Percentiles rank a stretch among this genome's conserved stretches.
These are phyloP conservation scores for Stephania cephalantha DNA, from an alignment of 164 flowering plant species.

Conservation along the genomic window DNA sequence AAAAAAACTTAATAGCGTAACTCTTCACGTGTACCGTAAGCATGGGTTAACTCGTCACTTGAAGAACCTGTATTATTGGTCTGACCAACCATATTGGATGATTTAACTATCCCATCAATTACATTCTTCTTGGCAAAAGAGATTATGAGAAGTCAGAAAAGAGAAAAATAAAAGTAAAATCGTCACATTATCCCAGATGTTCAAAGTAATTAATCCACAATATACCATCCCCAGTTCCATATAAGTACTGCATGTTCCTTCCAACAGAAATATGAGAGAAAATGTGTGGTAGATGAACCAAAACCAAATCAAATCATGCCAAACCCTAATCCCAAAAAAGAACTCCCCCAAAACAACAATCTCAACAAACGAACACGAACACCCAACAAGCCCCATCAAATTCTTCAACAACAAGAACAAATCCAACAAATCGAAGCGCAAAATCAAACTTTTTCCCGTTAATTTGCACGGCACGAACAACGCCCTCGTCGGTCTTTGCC, in stretches of 20 bases:
- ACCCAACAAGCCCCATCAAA: too few relatives aligned
- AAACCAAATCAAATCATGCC: too few relatives aligned
- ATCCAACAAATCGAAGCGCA: too few relatives aligned
- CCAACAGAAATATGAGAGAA: too few relatives aligned
- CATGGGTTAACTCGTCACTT: neutral
- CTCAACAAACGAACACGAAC: too few relatives aligned
- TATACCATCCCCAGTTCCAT: neutral
- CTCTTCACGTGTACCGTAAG: constrained; percentile 1
- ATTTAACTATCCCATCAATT: neutral
- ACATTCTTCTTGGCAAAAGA: neutral
- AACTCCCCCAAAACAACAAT: too few relatives aligned
- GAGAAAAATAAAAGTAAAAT: neutral
- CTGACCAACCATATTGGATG: neutral
- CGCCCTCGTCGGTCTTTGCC: too few relatives aligned
- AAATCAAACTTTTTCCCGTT: too few relatives aligned
- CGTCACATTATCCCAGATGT: neutral
- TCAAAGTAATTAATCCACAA: neutral
- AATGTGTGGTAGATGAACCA: neutral
- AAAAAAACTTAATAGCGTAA: neutral
- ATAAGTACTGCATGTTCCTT: neutral
- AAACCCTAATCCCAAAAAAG: too few relatives aligned
- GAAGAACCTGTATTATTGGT: too few relatives aligned
- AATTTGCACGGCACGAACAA: too few relatives aligned
- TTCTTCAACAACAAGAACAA: too few relatives aligned
- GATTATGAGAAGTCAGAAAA: neutral